Evolutionary conservation across 768 basidiomycete genomes (phyloP), one percentile per base, ranked within the genome.

Genomic region (Russula foetens): DNA sequence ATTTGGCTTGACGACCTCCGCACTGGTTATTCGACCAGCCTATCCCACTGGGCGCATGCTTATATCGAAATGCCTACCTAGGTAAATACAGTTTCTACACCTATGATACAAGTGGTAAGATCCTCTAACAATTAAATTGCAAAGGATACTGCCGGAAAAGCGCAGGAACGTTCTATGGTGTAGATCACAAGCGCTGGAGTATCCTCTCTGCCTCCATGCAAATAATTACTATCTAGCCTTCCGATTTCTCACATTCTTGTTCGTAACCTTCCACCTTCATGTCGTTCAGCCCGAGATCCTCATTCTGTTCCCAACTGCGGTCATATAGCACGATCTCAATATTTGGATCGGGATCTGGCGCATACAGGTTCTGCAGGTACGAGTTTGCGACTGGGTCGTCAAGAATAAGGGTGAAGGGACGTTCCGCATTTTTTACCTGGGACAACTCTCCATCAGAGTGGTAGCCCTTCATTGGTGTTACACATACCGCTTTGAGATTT

Each of bases 321-420:
- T 94, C 90, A 69, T 98, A 99, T 58, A 72, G 70, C 70, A 88
- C 90, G 53, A 90, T 80, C 31, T 72, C 77, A 90, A 99, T 92
- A 68, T 94, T 93, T 1, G 96, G 96, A 69, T 98, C 96, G 0
- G 90, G 85, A 69, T 99, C 96, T 4, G 97, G 97, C 0, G 97
- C 96, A 70, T 96, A 98, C n/a, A 95, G 68, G 71, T 93, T 97
- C 71, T 99, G 97, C 47, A 99, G 76, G 69, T 98, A 95, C 2
- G 92, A 95, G 72, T 98, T 98, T 15, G 92, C 87, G 21, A 98
- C 77, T 3, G 97, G 97, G 69, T 98, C 96, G 69, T 98, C 96
- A 11, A 99, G 77, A 70, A 98, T 88, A 61, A 99, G 70, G 0
- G 96, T 98, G 75, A 96, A 99, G 4, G 88, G 86, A 35, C 77